phyloP scores from a whole-genome alignment of 2,329 filamentous ascomycete genomes.

The Colletotrichum sp. region DNA sequence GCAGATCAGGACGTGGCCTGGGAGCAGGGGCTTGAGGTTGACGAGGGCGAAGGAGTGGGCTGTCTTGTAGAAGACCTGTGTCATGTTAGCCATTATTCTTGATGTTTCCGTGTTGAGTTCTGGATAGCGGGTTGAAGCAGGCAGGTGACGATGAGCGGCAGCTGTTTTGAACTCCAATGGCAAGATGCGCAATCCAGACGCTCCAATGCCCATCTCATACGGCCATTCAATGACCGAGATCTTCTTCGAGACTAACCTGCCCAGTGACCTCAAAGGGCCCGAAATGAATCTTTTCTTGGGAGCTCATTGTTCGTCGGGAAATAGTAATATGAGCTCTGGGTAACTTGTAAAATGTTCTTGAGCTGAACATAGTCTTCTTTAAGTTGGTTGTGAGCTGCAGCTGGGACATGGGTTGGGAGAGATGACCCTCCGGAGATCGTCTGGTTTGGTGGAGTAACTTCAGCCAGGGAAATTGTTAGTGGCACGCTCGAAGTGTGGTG shows the following conservation, averaged over 20 bases:
- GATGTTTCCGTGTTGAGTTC: background rate
- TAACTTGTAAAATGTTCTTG: background rate
- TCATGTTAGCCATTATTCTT: background rate
- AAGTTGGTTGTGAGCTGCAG: background rate
- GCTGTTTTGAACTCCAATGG: background rate
- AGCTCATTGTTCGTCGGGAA: conserved; percentile 27
- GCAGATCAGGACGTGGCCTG: conserved; percentile 91
- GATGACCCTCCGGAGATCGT: background rate
- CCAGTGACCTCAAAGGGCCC: conserved; percentile 78
- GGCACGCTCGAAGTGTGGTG: background rate
- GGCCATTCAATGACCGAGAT: background rate
- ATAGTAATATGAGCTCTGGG: background rate
- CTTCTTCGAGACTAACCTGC: conserved; percentile 57
- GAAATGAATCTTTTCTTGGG: conserved; percentile 61
- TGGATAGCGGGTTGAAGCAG: accelerated
- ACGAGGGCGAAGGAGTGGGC: conserved; percentile 84
- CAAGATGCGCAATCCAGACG: background rate
- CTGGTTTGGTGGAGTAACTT: conserved; percentile 1
- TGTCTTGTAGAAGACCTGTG: conserved; percentile 85
- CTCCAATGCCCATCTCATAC: background rate
- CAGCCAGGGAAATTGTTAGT: conserved; percentile 12
- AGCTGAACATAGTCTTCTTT: background rate
- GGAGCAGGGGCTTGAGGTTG: conserved; percentile 92
- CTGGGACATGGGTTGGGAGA: background rate
- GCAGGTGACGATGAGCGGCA: background rate